Conservation (phyloP, 768 basidiomycete species). For the Lentinula boryana region DNA sequence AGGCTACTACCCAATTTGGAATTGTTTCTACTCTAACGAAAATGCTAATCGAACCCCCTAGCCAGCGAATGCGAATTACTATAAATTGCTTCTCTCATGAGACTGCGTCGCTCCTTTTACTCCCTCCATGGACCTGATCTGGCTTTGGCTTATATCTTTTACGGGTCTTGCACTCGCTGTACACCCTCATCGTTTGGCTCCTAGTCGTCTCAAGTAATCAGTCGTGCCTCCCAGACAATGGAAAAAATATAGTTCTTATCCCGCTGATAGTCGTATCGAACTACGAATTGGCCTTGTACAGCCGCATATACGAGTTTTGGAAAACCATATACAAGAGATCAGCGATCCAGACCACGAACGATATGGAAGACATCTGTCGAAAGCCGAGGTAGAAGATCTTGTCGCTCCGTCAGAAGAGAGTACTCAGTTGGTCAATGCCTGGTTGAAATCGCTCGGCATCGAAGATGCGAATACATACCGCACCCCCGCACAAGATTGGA, state of each 20-base stretch:
- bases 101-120: neutral
- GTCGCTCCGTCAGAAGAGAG: slow-evolving; percentile 34
- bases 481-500: slow-evolving; percentile 68
- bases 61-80: neutral
- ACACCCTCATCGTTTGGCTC: neutral
- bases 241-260: slow-evolving; percentile 23
- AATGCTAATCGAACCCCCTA: neutral
- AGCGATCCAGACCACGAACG: slow-evolving; percentile 25
- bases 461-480: slow-evolving; percentile 22
- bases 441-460: slow-evolving; percentile 40
- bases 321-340: slow-evolving; percentile 26
- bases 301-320: slow-evolving; percentile 21
- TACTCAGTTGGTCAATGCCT: slow-evolving; percentile 31
- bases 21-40: neutral
- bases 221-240: slow-evolving; percentile 22
- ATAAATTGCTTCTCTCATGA: neutral
- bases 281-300: slow-evolving; percentile 32
- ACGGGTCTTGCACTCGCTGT: neutral
- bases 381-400: slow-evolving; percentile 37
- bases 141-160: neutral
- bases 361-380: slow-evolving; percentile 31
- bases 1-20: neutral
- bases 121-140: neutral
- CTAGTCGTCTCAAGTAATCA: neutral
- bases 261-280: slow-evolving; percentile 19